Conservation (phyloP, 1,139 yeast genomes). For the Kodamaea ohmeri region DNA sequence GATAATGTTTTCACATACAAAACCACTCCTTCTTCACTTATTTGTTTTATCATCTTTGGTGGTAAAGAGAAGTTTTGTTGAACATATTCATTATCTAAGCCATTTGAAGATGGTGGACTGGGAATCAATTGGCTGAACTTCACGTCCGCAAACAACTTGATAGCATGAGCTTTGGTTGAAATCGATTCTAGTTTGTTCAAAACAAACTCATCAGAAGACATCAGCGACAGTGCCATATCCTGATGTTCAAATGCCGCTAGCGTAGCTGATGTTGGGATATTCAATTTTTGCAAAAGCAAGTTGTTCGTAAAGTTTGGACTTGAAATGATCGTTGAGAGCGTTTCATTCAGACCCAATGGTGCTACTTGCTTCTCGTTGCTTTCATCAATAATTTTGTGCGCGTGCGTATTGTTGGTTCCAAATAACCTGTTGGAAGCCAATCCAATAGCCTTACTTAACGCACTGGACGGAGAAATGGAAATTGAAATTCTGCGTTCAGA, state of each 20-base stretch:
- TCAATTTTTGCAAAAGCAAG: slow-evolving; percentile 33
- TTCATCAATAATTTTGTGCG: slow-evolving; percentile 18
- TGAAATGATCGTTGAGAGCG: slow-evolving; percentile 25
- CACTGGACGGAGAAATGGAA: slow-evolving; percentile 82
- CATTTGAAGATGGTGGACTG: slow-evolving; percentile 60
- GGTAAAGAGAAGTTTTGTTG: slow-evolving; percentile 50
- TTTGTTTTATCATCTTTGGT: slow-evolving; percentile 53
- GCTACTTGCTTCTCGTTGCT: slow-evolving; percentile 10
- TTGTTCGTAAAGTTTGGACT: slow-evolving; percentile 39
- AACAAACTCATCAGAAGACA: slow-evolving; percentile 36
- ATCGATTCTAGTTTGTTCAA: slow-evolving; percentile 61
- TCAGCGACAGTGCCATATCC: slow-evolving; percentile 12
- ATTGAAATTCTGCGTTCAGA: slow-evolving; percentile 63
- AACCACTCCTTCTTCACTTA: slow-evolving; percentile 85
- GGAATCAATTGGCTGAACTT: slow-evolving; percentile 84
- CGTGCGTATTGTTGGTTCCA: slow-evolving; percentile 37
- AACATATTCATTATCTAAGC: slow-evolving; percentile 38
- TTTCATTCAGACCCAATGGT: slow-evolving; percentile 4
- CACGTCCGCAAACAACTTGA: slow-evolving; percentile 85
- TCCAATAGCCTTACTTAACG: slow-evolving; percentile 82
- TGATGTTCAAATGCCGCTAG: slow-evolving; percentile 13
- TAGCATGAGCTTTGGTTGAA: slow-evolving; percentile 88
- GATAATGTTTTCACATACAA: slow-evolving; percentile 82
- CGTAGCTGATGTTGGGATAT: slow-evolving; percentile 27
- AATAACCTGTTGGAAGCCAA: slow-evolving; percentile 86